phyloP scores from a whole-genome alignment of 768 basidiomycete species.

The Phlebiopsis flavidoalba region DNA sequence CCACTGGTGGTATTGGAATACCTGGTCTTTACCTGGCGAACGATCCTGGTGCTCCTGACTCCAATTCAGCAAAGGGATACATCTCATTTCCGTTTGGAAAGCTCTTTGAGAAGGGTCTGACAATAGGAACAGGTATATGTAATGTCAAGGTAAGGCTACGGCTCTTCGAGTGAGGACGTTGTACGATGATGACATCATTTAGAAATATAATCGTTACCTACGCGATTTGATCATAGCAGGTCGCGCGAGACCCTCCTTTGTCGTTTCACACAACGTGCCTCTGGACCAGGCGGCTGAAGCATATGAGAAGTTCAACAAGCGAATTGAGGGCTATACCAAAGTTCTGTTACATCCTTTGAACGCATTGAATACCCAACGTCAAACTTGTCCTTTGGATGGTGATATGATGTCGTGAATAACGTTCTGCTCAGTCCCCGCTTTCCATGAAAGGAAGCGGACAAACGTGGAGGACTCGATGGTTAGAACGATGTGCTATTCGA shows the following conservation, averaged over 20 bases:
- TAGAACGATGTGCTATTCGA: too few relatives aligned
- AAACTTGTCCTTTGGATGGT: too few relatives aligned
- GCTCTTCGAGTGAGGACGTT: too few relatives aligned
- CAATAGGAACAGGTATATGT: conserved; percentile 49
- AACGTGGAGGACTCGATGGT: too few relatives aligned
- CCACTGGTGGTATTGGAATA: conserved; percentile 54
- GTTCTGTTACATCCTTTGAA: conserved; percentile 41
- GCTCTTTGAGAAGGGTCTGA: conserved; percentile 53
- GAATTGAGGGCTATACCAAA: conserved; percentile 50
- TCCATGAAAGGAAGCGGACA: too few relatives aligned
- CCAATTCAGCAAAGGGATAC: conserved; percentile 45
- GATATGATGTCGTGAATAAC: too few relatives aligned
- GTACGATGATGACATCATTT: neutral
- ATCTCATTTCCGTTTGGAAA: conserved; percentile 50
- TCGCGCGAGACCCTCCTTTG: conserved; percentile 48
- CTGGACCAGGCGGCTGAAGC: conserved; percentile 44
- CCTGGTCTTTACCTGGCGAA: conserved; percentile 53
- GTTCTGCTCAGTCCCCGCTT: too few relatives aligned
- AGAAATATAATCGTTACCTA: conserved; percentile 50
- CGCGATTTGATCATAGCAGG: conserved; percentile 51
- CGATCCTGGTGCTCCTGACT: conserved; percentile 52
- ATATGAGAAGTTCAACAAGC: conserved; percentile 49
- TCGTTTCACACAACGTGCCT: conserved; percentile 47
- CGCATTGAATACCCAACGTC: too few relatives aligned
- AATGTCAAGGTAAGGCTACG: conserved; percentile 41